phyloP scores from a whole-genome alignment of 2,329 filamentous ascomycete species.

The Cladophialophora chaetospira region DNA sequence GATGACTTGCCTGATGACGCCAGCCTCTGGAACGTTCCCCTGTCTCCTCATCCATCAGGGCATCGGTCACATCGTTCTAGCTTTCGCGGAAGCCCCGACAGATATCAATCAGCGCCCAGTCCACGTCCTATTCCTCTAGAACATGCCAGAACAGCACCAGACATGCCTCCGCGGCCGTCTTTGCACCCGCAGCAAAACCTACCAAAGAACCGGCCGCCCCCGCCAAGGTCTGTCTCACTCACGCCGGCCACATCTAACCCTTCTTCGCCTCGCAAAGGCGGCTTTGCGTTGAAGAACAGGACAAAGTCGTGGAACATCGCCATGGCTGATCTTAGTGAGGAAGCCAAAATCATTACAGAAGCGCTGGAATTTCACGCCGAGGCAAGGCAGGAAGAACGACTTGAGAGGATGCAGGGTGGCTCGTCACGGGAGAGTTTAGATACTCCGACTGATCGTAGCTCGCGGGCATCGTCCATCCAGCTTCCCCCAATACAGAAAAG shows the following conservation, averaged over 20 bases:
- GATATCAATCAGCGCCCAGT: slow-evolving; percentile 29
- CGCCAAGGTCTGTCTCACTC: slow-evolving; percentile 24
- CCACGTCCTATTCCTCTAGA: slow-evolving; percentile 47
- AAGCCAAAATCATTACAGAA: slow-evolving; percentile 62
- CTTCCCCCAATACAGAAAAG: slow-evolving; percentile 64
- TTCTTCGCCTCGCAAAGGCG: slow-evolving; percentile 33
- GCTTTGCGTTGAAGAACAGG: slow-evolving; percentile 39
- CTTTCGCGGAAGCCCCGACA: slow-evolving; percentile 46
- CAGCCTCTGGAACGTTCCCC: slow-evolving; percentile 53
- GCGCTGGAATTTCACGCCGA: slow-evolving; percentile 61
- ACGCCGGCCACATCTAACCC: slow-evolving; percentile 22
- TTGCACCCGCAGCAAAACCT: slow-evolving; percentile 36
- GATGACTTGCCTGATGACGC: slow-evolving; percentile 54
- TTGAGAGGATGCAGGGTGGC: slow-evolving; percentile 10
- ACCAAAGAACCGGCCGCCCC: slow-evolving; percentile 33
- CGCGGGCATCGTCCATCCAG: slow-evolving; percentile 51
- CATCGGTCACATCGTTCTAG: slow-evolving; percentile 43
- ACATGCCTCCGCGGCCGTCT: slow-evolving; percentile 31
- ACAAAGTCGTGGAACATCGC: slow-evolving; percentile 63
- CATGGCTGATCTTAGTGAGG: slow-evolving; percentile 60
- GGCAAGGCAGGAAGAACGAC: slow-evolving; percentile 37
- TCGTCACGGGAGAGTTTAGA: slow-evolving; percentile 18
- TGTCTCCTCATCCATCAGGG: slow-evolving; percentile 48
- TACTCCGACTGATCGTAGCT: slow-evolving; percentile 46
- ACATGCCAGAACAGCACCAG: slow-evolving; percentile 40